These are phyloP conservation scores for Thelonectria blattea DNA, from an alignment of 2,329 filamentous ascomycete species.

Conservation along the genomic window DNA sequence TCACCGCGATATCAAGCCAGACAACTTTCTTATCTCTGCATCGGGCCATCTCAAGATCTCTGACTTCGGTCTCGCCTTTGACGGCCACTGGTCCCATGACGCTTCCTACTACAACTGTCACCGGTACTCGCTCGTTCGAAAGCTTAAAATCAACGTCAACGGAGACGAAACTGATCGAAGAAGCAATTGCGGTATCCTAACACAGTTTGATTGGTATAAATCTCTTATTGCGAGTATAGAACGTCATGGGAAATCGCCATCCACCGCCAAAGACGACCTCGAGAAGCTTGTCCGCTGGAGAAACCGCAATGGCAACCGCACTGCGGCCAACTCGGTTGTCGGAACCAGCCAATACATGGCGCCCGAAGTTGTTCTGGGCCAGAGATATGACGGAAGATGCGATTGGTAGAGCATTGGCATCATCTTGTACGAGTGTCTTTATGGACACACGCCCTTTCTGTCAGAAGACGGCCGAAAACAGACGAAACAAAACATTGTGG, in stretches of 20 bases:
- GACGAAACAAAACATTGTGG: constrained; percentile 86
- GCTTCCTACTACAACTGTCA: constrained; percentile 85
- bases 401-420: constrained; percentile 98
- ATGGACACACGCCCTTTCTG: constrained; percentile 89
- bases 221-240: constrained; percentile 40
- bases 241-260: constrained; percentile 42
- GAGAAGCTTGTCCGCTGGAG: constrained; percentile 69
- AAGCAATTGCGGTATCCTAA: constrained; percentile 50
- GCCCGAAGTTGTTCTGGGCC: constrained; percentile 84
- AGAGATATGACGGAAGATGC: constrained; percentile 87
- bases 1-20: constrained; percentile 94
- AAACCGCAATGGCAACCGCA: constrained; percentile 70
- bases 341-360: constrained; percentile 99
- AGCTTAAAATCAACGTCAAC: constrained; percentile 73
- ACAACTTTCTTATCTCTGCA: constrained; percentile 92
- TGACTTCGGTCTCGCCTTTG: constrained; percentile 94
- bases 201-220: constrained; percentile 43
- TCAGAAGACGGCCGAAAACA: constrained; percentile 77
- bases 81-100: constrained; percentile 94
- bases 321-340: constrained; percentile 82
- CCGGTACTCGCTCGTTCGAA: constrained; percentile 78
- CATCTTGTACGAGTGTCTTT: constrained; percentile 93
- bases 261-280: constrained; percentile 39
- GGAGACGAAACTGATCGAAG: constrained; percentile 76
- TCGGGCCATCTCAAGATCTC: constrained; percentile 94